Conservation (phyloP, 2,329 filamentous ascomycete species). For the Lachnellula hyalina region DNA sequence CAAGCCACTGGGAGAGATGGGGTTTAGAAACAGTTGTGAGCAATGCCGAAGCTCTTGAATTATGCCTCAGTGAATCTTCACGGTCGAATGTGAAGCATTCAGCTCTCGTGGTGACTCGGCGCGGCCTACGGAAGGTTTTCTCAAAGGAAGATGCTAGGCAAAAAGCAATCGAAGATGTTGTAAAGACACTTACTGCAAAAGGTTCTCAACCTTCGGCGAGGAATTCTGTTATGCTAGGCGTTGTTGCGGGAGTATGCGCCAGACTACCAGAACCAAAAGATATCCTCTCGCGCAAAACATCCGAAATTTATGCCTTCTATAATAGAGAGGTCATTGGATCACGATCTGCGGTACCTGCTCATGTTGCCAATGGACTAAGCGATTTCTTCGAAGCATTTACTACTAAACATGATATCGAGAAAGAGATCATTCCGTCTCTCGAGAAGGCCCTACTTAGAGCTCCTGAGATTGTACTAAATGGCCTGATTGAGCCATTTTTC, state of each 20-base stretch:
- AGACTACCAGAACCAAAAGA: conserved; percentile 60
- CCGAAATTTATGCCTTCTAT: conserved; percentile 76
- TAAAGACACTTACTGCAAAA: conserved; percentile 66
- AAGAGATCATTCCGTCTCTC: conserved; percentile 70
- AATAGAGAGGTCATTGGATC: conserved; percentile 80
- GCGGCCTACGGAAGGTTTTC: conserved; percentile 72
- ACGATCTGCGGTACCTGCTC: conserved; percentile 60
- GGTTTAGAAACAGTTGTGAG: conserved; percentile 61
- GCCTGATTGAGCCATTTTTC: conserved; percentile 70
- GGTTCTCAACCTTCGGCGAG: conserved; percentile 56
- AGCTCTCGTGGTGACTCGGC: conserved; percentile 70
- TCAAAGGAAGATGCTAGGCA: conserved; percentile 40
- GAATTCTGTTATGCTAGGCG: conserved; percentile 74
- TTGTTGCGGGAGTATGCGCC: conserved; percentile 80
- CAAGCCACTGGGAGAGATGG: conserved; percentile 58
- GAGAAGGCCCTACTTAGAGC: conserved; percentile 87
- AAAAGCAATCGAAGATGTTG: conserved; percentile 41
- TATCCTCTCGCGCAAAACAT: conserved; percentile 60
- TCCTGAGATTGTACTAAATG: conserved; percentile 81
- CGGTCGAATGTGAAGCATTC: conserved; percentile 65
- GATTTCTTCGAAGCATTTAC: conserved; percentile 82
- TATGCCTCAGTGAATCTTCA: conserved; percentile 61
- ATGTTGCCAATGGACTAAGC: conserved; percentile 65
- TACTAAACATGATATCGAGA: conserved; percentile 66
- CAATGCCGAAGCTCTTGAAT: conserved; percentile 70